phyloP scores from a whole-genome alignment of 331 rosid species.

The Prunus yedoensis region DNA sequence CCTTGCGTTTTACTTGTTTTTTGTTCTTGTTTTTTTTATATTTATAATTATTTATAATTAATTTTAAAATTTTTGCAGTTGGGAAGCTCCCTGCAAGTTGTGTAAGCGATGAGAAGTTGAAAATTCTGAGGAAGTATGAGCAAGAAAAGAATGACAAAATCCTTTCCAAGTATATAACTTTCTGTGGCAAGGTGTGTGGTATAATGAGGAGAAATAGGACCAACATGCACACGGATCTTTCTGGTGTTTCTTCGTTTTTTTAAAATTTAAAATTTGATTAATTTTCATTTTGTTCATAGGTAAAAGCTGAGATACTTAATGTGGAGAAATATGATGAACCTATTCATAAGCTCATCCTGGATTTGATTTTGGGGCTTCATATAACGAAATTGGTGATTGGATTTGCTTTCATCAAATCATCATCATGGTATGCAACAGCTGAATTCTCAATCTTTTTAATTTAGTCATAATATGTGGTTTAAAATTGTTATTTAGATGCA shows the following conservation, averaged over 20 bases:
- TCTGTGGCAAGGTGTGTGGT: slow-evolving; percentile 63
- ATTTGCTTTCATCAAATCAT: slow-evolving; percentile 67
- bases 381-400: slow-evolving; percentile 72
- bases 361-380: slow-evolving; percentile 51
- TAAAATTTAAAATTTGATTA: background rate
- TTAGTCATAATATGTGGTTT: background rate
- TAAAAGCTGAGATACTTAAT: slow-evolving; percentile 46
- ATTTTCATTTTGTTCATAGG: slow-evolving; percentile 37
- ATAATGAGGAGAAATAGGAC: too few species aligned
- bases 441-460: background rate
- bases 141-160: slow-evolving; percentile 47
- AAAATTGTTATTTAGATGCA: background rate
- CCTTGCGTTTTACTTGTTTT: slow-evolving; percentile 16
- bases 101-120: slow-evolving; percentile 64
- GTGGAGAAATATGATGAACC: slow-evolving; percentile 61
- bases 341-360: slow-evolving; percentile 48
- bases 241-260: background rate
- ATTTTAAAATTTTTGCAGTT: slow-evolving; percentile 44
- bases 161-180: slow-evolving; percentile 51
- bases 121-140: slow-evolving; percentile 51
- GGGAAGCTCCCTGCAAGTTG: slow-evolving; percentile 82
- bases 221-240: background rate
- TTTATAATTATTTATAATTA: background rate
- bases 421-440: slow-evolving; percentile 33
- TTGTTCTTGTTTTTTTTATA: background rate